These are phyloP conservation scores for Dactylellina leptospora DNA, from an alignment of 2,329 filamentous ascomycete genomes.

Conservation along the genomic window DNA sequence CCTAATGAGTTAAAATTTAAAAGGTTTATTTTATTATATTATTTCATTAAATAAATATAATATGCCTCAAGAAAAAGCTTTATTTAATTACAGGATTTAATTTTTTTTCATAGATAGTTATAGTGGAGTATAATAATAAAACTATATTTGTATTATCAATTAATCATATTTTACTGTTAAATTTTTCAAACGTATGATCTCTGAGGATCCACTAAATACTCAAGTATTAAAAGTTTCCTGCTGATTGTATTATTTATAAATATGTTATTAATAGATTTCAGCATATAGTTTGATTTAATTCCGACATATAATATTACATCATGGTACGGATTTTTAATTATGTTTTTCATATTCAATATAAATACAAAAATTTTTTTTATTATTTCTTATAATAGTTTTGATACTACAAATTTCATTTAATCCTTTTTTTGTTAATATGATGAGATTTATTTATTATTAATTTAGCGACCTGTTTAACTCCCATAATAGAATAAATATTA, in stretches of 20 bases:
- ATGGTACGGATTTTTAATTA: neutral
- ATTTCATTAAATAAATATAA: conserved; percentile 5
- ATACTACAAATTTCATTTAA: conserved; percentile 24
- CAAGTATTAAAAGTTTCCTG: conserved; percentile 8
- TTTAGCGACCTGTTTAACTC: conserved; percentile 27
- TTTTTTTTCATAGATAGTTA: no score
- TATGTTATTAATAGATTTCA: conserved; percentile 3
- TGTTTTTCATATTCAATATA: conserved; percentile 13
- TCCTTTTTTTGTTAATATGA: conserved; percentile 18
- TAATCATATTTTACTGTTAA: conserved; percentile 13
- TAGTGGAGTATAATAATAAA: no score
- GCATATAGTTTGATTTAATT: conserved; percentile 11
- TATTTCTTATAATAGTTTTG: conserved; percentile 5
- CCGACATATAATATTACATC: neutral
- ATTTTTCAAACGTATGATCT: conserved; percentile 20
- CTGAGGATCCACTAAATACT: conserved; percentile 8
- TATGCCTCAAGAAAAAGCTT: neutral
- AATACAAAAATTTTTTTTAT: conserved; percentile 5
- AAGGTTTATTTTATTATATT: neutral
- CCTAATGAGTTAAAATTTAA: neutral
- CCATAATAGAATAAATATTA: conserved; percentile 15
- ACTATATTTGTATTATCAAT: conserved; percentile 9
- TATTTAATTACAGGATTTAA: neutral
- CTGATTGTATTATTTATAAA: conserved; percentile 17
- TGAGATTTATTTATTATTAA: conserved; percentile 26